Conservation (phyloP, 1,139 yeast species). For the Diutina mesorugosa region DNA sequence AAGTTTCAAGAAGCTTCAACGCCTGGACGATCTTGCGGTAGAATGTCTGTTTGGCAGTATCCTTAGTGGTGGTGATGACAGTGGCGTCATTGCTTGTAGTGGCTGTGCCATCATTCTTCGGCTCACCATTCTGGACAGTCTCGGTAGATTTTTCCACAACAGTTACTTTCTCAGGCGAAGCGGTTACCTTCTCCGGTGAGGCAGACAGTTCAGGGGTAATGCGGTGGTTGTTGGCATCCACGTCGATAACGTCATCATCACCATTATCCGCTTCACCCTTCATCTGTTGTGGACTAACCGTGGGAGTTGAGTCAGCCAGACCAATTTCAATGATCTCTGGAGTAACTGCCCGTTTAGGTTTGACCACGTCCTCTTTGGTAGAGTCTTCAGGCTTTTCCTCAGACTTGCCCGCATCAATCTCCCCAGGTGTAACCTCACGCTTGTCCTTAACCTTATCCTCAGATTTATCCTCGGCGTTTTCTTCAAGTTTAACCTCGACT, state of each 20-base stretch:
- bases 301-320: background rate
- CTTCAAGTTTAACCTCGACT: background rate
- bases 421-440: background rate
- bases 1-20: constrained; percentile 24
- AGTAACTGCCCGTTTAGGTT: background rate
- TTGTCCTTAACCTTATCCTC: background rate
- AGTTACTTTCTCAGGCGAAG: background rate
- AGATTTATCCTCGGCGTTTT: background rate
- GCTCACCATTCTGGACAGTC: background rate
- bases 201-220: too few species aligned
- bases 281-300: background rate
- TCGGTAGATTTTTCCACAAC: background rate
- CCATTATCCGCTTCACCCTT: background rate
- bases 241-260: background rate
- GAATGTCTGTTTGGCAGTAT: background rate
- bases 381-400: background rate
- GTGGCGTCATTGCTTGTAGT: background rate
- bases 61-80: background rate
- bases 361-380: background rate
- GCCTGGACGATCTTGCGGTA: constrained; percentile 12
- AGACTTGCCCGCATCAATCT: background rate
- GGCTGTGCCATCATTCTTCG: too few species aligned
- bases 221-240: background rate
- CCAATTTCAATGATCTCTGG: background rate
- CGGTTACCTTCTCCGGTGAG: background rate